These are phyloP conservation scores for Paradendryphiella salina DNA, from an alignment of 2,329 filamentous ascomycete species.

Conservation along the genomic window DNA sequence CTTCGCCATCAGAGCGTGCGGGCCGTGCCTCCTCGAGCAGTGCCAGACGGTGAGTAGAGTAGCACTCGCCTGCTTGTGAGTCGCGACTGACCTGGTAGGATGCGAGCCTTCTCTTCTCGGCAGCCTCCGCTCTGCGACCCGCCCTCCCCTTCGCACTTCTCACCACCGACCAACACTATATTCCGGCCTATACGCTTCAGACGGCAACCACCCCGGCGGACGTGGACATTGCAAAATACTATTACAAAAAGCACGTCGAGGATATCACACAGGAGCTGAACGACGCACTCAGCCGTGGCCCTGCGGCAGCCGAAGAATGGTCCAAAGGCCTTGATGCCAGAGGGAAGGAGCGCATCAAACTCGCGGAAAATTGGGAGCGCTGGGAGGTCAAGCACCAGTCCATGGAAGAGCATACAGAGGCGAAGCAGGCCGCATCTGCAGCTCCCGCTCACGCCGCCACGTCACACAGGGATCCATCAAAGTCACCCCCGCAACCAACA, in stretches of 20 bases:
- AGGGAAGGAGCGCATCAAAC: conserved; percentile 63
- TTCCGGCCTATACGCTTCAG: conserved; percentile 61
- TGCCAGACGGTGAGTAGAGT: conserved; percentile 64
- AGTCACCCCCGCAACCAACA: conserved; percentile 32
- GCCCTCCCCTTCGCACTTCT: conserved; percentile 72
- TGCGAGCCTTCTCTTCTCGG: conserved; percentile 67
- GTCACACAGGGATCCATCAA: conserved; percentile 24
- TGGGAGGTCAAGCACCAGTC: conserved; percentile 60
- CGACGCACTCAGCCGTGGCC: conserved; percentile 66
- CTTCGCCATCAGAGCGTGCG: conserved; percentile 69
- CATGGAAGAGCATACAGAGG: conserved; percentile 23
- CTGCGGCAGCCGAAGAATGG: conserved; percentile 74
- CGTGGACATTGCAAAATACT: conserved; percentile 66
- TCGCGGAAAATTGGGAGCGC: conserved; percentile 73
- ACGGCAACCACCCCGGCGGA: conserved; percentile 53
- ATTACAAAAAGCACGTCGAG: conserved; percentile 65
- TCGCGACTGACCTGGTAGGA: conserved; percentile 58
- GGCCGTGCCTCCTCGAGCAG: conserved; percentile 62
- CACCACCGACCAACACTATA: conserved; percentile 63
- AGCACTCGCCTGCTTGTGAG: neutral
- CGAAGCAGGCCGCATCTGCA: conserved; percentile 21
- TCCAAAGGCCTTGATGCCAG: conserved; percentile 70
- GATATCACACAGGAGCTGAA: conserved; percentile 65
- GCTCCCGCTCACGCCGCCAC: conserved; percentile 22
- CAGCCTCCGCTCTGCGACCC: conserved; percentile 63